Evolutionary conservation across 441 rosid genomes (phyloP).

Genomic region (Isatis lusitanica): DNA sequence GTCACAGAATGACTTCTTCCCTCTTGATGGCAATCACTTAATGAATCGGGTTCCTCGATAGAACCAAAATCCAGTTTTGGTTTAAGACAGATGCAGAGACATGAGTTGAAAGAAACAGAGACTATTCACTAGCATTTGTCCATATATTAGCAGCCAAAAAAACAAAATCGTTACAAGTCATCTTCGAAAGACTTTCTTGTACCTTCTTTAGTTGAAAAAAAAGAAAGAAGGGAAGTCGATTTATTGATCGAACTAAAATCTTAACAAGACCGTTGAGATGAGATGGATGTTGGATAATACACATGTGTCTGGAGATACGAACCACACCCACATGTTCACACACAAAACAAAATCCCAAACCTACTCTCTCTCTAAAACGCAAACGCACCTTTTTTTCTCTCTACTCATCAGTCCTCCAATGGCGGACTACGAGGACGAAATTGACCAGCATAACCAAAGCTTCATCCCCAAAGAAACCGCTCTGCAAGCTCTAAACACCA

Average conservation of each 20-base stretch:
- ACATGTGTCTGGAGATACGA: conserved; percentile 28
- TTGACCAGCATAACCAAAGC: conserved; percentile 41
- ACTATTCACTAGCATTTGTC: neutral
- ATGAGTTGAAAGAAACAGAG: neutral
- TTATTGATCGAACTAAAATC: conserved; percentile 9
- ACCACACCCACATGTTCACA: conserved; percentile 29
- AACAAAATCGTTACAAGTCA: neutral
- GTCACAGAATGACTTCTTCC: neutral
- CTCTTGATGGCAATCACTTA: neutral
- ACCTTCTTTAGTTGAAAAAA: neutral
- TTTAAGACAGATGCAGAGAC: conserved; percentile 2
- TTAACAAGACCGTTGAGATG: conserved; percentile 32
- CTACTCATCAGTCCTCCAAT: conserved; percentile 37
- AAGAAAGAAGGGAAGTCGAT: neutral
- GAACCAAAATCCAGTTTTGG: neutral
- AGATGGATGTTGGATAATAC: conserved; percentile 11
- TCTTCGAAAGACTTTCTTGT: neutral
- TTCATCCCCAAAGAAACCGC: conserved; percentile 81
- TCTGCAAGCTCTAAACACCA: conserved; percentile 84
- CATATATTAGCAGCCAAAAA: no score
- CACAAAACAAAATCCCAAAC: conserved; percentile 12
- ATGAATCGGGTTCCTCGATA: neutral
- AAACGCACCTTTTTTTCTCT: conserved; percentile 3
- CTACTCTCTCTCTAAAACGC: conserved; percentile 8
- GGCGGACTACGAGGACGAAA: conserved; percentile 62